Conservation (phyloP, 805 yeast genomes). For the Starmerella stigmatis region DNA sequence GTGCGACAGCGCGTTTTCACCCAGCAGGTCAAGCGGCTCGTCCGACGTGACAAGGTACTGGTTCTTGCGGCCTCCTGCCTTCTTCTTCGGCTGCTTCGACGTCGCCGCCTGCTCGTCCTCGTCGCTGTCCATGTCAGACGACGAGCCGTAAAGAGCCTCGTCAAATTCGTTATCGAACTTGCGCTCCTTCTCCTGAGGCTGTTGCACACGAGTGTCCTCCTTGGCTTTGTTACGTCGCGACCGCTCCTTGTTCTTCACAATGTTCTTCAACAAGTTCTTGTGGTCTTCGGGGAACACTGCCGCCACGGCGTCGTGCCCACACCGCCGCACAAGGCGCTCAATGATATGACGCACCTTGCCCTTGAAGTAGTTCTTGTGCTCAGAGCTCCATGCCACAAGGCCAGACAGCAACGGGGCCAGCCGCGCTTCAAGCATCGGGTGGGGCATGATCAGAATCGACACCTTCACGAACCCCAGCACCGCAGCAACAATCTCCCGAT, state of each 20-base stretch:
- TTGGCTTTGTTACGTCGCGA: conserved; percentile 55
- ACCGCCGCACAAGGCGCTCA: conserved; percentile 81
- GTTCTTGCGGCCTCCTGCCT: conserved; percentile 29
- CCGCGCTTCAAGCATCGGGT: conserved; percentile 57
- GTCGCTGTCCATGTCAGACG: conserved; percentile 40
- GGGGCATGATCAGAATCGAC: conserved; percentile 71
- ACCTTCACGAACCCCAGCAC: conserved; percentile 92
- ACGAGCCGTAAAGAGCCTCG: conserved; percentile 73
- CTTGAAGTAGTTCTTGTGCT: conserved; percentile 90
- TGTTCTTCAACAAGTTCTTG: conserved; percentile 67
- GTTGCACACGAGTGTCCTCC: conserved; percentile 24
- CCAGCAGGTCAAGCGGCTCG: conserved; percentile 78
- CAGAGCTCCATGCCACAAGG: conserved; percentile 86
- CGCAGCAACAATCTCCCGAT: conserved; percentile 86
- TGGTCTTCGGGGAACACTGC: conserved; percentile 84
- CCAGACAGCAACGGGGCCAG: conserved; percentile 57
- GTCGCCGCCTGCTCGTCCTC: conserved; percentile 9
- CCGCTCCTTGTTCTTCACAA: conserved; percentile 75
- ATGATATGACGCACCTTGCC: conserved; percentile 84
- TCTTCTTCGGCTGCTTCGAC: background rate
- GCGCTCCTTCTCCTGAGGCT: conserved; percentile 33
- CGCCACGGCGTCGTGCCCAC: conserved; percentile 81
- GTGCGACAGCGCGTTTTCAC: conserved; percentile 71
- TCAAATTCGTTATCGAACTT: conserved; percentile 80
- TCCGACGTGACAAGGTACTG: conserved; percentile 61